phyloP scores from a whole-genome alignment of 2,329 filamentous ascomycete genomes.

The Pseudocercospora eumusae region DNA sequence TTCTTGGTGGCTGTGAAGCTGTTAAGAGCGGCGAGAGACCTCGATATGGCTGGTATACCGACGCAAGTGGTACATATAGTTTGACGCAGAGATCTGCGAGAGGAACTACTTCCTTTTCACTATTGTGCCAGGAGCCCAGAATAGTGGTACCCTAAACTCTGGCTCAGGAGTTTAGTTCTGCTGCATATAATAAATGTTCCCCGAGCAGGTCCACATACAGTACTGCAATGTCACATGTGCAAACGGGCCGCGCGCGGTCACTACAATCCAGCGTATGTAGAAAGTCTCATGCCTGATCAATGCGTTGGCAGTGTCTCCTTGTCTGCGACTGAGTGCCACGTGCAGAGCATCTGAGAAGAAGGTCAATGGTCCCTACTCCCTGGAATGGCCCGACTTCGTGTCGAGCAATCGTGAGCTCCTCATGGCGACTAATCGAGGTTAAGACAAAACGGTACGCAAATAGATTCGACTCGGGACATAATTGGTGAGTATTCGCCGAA shows the following conservation, averaged over 20 bases:
- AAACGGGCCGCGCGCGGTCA: background rate
- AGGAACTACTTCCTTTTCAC: background rate
- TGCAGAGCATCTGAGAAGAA: background rate
- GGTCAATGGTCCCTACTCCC: background rate
- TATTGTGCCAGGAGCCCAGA: background rate
- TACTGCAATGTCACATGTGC: background rate
- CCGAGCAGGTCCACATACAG: background rate
- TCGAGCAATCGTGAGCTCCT: background rate
- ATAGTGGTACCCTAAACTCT: background rate
- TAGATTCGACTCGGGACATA: conserved; percentile 2
- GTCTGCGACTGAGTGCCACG: background rate
- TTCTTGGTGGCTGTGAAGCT: background rate
- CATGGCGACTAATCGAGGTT: background rate
- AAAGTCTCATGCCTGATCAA: background rate
- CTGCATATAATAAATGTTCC: background rate
- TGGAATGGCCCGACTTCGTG: conserved; percentile 6
- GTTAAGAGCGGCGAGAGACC: background rate
- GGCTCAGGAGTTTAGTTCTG: background rate
- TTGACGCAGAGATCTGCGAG: conserved; percentile 3
- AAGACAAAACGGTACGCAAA: background rate
- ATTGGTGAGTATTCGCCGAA: background rate
- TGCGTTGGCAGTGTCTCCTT: background rate
- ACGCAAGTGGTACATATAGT: background rate
- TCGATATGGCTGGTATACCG: conserved; percentile 2
- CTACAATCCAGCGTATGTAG: background rate